phyloP scores from a whole-genome alignment of 305 asterid genomes.

The Petunia hybrid region DNA sequence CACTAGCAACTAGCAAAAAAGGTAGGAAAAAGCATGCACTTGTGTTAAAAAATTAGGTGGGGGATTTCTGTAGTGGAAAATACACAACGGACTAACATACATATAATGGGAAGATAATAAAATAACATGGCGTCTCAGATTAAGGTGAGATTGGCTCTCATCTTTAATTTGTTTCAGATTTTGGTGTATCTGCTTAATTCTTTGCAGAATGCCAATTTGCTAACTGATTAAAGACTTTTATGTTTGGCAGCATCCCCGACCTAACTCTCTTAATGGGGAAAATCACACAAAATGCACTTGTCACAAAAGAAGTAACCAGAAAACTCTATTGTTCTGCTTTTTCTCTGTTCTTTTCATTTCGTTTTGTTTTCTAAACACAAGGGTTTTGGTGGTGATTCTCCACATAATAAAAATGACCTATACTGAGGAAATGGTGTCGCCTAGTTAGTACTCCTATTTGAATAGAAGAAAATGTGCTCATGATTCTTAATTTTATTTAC shows the following conservation, averaged over 20 bases:
- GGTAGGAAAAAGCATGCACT: background rate
- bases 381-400: background rate
- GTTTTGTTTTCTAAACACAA: background rate
- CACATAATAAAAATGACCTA: background rate
- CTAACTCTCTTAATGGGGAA: too few relatives aligned
- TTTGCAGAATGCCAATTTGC: too few relatives aligned
- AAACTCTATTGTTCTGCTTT: too few relatives aligned
- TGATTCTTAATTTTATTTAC: too few relatives aligned
- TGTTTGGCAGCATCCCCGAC: too few relatives aligned
- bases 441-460: too few relatives aligned
- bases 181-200: background rate
- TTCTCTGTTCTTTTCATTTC: too few relatives aligned
- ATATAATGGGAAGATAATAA: background rate
- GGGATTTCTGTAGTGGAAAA: conserved; percentile 1
- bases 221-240: too few relatives aligned
- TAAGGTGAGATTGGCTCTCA: background rate
- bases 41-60: conserved; percentile 13
- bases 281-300: too few relatives aligned
- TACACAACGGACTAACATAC: background rate
- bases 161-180: background rate
- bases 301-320: too few relatives aligned
- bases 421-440: too few relatives aligned
- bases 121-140: background rate
- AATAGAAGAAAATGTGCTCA: too few relatives aligned
- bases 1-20: conserved; percentile 23